Conservation (phyloP, 805 yeast genomes). For the Metschnikowia similis region DNA sequence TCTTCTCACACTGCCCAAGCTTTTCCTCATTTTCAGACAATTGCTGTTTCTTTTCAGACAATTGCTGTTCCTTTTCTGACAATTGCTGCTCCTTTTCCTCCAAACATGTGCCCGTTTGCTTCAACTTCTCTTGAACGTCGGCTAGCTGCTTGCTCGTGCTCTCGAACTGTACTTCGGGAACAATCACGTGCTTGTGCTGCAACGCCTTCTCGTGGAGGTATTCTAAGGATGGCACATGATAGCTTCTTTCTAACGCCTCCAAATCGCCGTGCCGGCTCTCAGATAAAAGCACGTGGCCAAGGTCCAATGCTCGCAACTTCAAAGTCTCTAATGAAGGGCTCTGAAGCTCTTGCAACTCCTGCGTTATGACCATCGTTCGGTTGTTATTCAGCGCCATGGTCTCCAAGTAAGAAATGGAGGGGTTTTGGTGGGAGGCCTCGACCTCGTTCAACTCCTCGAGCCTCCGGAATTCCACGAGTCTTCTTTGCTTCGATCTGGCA, state of each 20-base stretch:
- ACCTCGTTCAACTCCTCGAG: constrained; percentile 9
- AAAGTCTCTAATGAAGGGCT: constrained; percentile 5
- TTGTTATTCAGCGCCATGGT: constrained; percentile 1
- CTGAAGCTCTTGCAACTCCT: not conserved
- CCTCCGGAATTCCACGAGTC: constrained; percentile 10
- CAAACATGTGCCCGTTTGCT: too few species aligned
- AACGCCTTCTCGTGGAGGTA: constrained; percentile 5
- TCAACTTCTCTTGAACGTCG: not conserved
- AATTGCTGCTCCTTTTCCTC: not conserved
- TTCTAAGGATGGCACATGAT: constrained; percentile 4
- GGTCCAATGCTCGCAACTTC: constrained; percentile 2
- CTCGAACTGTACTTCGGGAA: constrained; percentile 3
- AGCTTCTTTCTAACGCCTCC: constrained; percentile 1
- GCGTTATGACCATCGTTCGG: not conserved
- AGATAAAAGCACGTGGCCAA: constrained; percentile 7
- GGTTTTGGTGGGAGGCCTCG: constrained; percentile 6
- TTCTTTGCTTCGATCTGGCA: constrained; percentile 15
- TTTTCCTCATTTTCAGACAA: not conserved
- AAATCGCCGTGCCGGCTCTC: constrained; percentile 4
- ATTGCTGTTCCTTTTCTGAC: not conserved
- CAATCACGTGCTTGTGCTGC: not conserved
- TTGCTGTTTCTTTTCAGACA: not conserved
- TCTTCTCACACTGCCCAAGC: too few species aligned
- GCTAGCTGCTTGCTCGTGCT: not conserved
- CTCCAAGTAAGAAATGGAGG: constrained; percentile 17